phyloP scores from a whole-genome alignment of 2,329 filamentous ascomycete species.

The Aspergillus eucalypticola region DNA sequence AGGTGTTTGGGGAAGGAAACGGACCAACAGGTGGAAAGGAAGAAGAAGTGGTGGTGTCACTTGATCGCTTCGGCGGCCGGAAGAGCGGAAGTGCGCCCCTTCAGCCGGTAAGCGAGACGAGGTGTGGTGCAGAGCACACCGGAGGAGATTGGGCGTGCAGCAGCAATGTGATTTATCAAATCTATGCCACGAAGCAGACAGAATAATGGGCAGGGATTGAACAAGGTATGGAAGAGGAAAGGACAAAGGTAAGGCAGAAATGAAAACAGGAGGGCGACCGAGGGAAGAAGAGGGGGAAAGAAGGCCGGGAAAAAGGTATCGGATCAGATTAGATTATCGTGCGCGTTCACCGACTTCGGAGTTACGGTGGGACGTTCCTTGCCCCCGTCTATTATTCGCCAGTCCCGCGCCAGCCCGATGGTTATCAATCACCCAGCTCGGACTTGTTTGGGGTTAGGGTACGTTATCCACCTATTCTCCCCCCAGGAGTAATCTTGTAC shows the following conservation, averaged over 20 bases:
- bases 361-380: slow-evolving; percentile 8
- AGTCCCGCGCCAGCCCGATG: slow-evolving; percentile 7
- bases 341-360: slow-evolving; percentile 28
- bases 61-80: slow-evolving; percentile 34
- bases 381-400: slow-evolving; percentile 10
- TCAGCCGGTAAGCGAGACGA: slow-evolving; percentile 34
- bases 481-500: background rate
- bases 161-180: background rate
- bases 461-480: background rate
- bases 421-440: slow-evolving; percentile 21
- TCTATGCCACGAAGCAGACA: background rate
- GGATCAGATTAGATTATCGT: slow-evolving; percentile 39
- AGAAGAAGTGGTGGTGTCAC: slow-evolving; percentile 27
- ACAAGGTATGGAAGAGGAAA: background rate
- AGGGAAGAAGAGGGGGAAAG: slow-evolving; percentile 8
- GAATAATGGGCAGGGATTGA: slow-evolving; percentile 1
- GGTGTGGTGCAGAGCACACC: slow-evolving; percentile 4
- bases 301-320: slow-evolving; percentile 21
- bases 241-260: slow-evolving; percentile 1
- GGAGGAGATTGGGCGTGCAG: background rate
- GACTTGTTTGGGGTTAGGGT: slow-evolving; percentile 9
- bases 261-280: slow-evolving; percentile 11
- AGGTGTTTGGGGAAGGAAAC: slow-evolving; percentile 16
- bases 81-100: slow-evolving; percentile 39
- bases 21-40: slow-evolving; percentile 18